Base-by-base conservation (phyloP, 768 basidiomycete genomes). In the Russula lepida region DNA sequence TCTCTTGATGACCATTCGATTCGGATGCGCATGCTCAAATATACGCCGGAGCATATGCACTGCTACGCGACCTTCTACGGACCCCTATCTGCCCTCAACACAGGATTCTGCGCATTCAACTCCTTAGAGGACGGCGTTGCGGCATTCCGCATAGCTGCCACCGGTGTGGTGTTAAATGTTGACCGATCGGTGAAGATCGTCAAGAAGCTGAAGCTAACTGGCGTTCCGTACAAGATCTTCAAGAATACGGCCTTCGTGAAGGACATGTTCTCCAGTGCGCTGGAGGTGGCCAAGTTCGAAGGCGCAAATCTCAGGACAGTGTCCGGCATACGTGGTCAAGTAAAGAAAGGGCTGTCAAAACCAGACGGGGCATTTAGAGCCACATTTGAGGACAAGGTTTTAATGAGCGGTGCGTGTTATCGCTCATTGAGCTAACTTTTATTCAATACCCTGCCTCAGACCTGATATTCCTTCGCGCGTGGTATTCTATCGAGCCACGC, bases 31-130 rank as follows among this genome's bases (percentile, higher is more conserved):
- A 90, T 98, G 88, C 88, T 99, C 76, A 99, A 99, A 75, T 99
- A 99, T 71, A 98, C 97, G 0, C 97, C 97, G 0, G 97, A 99
- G 74, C 97, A 99, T 70, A 98, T 95, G 97, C 97, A 99, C 71
- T 99, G 97, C 69, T 95, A 88, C 69, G 95, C 95, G 2, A 97
- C 95, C 2, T 97, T 98, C 74, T 99, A 95, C 69, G 95, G 93
- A 0, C 95, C 97, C 7, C 85, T 92, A 23, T 78, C 92, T 2
- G 76, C 91, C 0, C 95, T 95, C 23, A 97, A 97, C 74, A 97
- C 92, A 0, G 94, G 95, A 33, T 95, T 99, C 75, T 98, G 97
- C 72, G 89, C 95, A 2, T 98, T 99, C 81, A 98, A 94, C 73
- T 84, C 88, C 0, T 74, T 99, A 17, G 72, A 77, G 0, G 77